phyloP scores from a whole-genome alignment of 2,329 filamentous ascomycete species.

The Fusarium mexicanum region DNA sequence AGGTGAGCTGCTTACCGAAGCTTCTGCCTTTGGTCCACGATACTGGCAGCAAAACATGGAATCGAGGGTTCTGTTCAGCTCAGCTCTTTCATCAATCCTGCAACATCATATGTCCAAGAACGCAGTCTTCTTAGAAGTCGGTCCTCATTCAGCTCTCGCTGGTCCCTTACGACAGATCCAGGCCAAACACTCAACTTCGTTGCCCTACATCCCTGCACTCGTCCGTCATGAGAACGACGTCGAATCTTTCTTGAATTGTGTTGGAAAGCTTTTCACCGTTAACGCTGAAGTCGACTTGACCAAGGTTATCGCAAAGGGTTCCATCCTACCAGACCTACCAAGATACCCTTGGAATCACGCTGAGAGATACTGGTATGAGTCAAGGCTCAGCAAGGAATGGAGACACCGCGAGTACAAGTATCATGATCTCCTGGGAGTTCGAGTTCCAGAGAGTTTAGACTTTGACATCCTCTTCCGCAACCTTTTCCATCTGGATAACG shows the following conservation, averaged over 20 bases:
- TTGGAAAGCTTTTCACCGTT: background rate
- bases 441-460: background rate
- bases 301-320: background rate
- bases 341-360: conserved; percentile 3
- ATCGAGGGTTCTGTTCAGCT: background rate
- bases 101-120: background rate
- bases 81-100: background rate
- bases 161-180: conserved; percentile 1
- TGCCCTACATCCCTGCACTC: background rate
- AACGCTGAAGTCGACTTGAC: background rate
- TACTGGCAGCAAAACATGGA: conserved; percentile 3
- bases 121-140: background rate
- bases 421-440: background rate
- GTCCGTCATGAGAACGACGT: background rate
- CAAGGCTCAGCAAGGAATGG: background rate
- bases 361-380: background rate
- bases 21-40: background rate
- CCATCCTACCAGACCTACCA: background rate
- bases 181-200: background rate
- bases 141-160: background rate
- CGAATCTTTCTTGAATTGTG: background rate
- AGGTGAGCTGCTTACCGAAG: background rate
- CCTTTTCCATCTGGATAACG: background rate
- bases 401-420: background rate
- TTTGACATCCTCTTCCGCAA: background rate